phyloP scores from a whole-genome alignment of 805 yeast genomes.

The Dipodascus geniculatus region DNA sequence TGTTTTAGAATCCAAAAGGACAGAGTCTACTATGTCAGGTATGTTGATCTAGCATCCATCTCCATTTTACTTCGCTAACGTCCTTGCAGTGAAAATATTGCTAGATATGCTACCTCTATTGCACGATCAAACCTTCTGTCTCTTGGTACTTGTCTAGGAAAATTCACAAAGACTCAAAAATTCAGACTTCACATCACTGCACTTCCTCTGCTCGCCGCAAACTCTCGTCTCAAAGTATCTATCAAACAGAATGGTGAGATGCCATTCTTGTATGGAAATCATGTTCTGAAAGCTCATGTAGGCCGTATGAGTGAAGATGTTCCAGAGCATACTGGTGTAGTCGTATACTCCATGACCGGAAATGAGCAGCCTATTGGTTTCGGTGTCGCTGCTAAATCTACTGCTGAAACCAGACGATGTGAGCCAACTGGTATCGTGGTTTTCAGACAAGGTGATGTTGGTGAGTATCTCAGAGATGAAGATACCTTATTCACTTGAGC shows the following conservation, averaged over 20 bases:
- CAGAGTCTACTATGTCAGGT: slow-evolving; percentile 77
- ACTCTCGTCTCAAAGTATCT: slow-evolving; percentile 92
- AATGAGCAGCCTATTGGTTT: slow-evolving; percentile 84
- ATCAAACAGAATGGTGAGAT: slow-evolving; percentile 95
- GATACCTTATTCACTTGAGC: slow-evolving; percentile 80
- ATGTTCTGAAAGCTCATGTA: slow-evolving; percentile 89
- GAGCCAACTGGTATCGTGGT: slow-evolving; percentile 94
- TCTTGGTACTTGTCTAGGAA: slow-evolving; percentile 86
- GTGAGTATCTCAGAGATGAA: slow-evolving; percentile 96
- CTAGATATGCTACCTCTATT: slow-evolving; percentile 81
- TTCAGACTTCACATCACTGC: slow-evolving; percentile 93
- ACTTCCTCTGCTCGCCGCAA: slow-evolving; percentile 65
- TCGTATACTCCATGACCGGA: slow-evolving; percentile 70
- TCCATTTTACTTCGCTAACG: background rate
- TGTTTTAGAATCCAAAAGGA: slow-evolving; percentile 94
- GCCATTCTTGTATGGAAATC: slow-evolving; percentile 96
- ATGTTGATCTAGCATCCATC: slow-evolving; percentile 4
- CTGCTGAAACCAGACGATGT: slow-evolving; percentile 73
- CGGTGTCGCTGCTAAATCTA: slow-evolving; percentile 88
- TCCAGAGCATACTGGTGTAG: slow-evolving; percentile 95
- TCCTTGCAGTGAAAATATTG: slow-evolving; percentile 46
- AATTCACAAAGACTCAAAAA: slow-evolving; percentile 95
- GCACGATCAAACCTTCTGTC: slow-evolving; percentile 88
- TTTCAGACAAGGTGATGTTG: slow-evolving; percentile 94
- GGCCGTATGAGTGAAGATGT: slow-evolving; percentile 96